Evolutionary conservation across 225 moss, liverwort and hornwort species (phyloP), one percentile per base, ranked within the genome.

Genomic region (Sphagnum contortum): DNA sequence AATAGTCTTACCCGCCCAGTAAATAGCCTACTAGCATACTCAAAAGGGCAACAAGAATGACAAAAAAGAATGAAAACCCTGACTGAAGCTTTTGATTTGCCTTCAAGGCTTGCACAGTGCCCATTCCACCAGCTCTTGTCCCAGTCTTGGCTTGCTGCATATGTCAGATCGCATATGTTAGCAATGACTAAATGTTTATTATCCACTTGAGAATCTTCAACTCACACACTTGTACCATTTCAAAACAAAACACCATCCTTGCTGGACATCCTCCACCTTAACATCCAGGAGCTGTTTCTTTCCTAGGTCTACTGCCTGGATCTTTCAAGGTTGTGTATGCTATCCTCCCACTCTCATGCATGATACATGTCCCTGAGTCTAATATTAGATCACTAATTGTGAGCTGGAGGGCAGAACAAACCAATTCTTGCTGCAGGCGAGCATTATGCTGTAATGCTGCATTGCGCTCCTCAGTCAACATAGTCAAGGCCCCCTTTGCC

Each of bases 21-120:
- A 84, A 71, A 66, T 91, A 94, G 62, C 94, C 94, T 63, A 94
- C 71, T 80, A 94, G 71, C 73, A 94, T 87, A 77, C 94, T 89
- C 77, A 94, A 72, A 71, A 94, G 71, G 76, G 81, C 89, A 76
- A 89, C 71, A 59, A 94, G 74, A 70, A 94, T 85, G 71, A 91
- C 79, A 74, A 84, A 86, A 74, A 91, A 75, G 87, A 82, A 84
- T 56, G 89, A 89, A 70, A 91, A 94, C 56, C 94, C 89, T 50
- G 75, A 54, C 77, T 75, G 86, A 55, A 82, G 79, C 71, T 77
- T 80, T 75, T 77, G 84, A 75, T 86, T 80, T 50, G 79, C 73
- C 84, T 94, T 94, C 48, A 81, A 55, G 49, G 80, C 81, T 79
- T 83, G 79, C 50, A 70, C 61, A 52, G 66, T 59, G 48, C 77